phyloP scores from a whole-genome alignment of 75 land plant species.

The Pinus tabuliformis region DNA sequence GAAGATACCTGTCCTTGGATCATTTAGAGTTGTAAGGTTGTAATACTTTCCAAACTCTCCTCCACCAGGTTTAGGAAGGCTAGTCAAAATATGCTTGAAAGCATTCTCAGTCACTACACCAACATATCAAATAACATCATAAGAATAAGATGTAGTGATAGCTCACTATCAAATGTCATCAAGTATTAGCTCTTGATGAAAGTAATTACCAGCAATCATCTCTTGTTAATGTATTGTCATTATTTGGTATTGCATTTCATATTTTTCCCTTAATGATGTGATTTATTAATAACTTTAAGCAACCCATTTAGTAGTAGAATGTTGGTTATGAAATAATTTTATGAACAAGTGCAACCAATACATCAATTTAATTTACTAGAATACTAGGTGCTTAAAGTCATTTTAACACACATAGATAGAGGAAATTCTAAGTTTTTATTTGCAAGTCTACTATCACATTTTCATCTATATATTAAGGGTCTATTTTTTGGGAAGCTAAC shows the following conservation, averaged over 20 bases:
- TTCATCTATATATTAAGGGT: too few relatives aligned
- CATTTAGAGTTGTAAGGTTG: slow-evolving; percentile 62
- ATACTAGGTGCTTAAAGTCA: too few relatives aligned
- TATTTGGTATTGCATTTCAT: background rate
- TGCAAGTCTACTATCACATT: too few relatives aligned
- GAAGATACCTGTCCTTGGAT: slow-evolving; percentile 46
- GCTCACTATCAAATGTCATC: background rate
- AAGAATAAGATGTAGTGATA: background rate
- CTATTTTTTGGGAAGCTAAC: too few relatives aligned
- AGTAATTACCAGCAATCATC: background rate
- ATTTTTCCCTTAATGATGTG: too few relatives aligned
- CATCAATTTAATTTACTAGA: too few relatives aligned
- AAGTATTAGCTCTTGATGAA: background rate
- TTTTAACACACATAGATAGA: too few relatives aligned
- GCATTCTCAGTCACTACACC: slow-evolving; percentile 39
- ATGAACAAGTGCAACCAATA: too few relatives aligned
- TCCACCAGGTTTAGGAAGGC: slow-evolving; percentile 67
- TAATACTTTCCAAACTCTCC: slow-evolving; percentile 72
- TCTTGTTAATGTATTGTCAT: background rate
- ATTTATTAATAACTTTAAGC: too few relatives aligned
- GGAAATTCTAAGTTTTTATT: too few relatives aligned
- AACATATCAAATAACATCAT: background rate
- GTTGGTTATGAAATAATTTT: too few relatives aligned
- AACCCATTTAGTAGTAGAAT: too few relatives aligned
- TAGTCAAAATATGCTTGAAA: slow-evolving; percentile 52